These are phyloP conservation scores for Ophiognomonia clavigignenti-juglandacearum DNA, from an alignment of 2,329 filamentous ascomycete species.

Conservation along the genomic window DNA sequence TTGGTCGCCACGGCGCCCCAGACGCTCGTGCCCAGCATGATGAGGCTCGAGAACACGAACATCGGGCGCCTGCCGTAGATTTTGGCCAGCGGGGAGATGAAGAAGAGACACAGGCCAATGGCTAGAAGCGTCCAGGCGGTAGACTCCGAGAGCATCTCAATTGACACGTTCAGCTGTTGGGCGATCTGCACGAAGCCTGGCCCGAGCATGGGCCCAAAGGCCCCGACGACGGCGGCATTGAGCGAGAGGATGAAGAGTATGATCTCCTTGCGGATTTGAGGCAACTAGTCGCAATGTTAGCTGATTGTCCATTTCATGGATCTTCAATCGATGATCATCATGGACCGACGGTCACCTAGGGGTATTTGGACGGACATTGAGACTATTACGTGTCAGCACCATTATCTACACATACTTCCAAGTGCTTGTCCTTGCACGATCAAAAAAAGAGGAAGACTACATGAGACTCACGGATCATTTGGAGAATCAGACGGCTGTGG, in stretches of 20 bases:
- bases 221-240: conserved; percentile 41
- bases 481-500: conserved; percentile 1
- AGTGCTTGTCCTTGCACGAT: too few species aligned
- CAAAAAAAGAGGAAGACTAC: background rate
- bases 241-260: conserved; percentile 40
- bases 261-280: conserved; percentile 30
- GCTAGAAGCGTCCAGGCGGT: background rate
- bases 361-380: too few species aligned
- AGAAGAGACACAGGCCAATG: conserved; percentile 24
- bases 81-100: conserved; percentile 46
- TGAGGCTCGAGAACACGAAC: conserved; percentile 39
- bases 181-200: conserved; percentile 43
- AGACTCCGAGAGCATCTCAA: conserved; percentile 22
- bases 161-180: conserved; percentile 34
- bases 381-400: too few species aligned
- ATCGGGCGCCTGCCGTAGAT: conserved; percentile 45
- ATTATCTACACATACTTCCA: too few species aligned
- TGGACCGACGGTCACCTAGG: too few species aligned
- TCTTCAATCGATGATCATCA: background rate
- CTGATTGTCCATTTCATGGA: background rate
- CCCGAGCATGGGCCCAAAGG: conserved; percentile 45
- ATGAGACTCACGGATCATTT: background rate
- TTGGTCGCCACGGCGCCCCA: conserved; percentile 39
- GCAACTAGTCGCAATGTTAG: background rate
- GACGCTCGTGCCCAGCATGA: conserved; percentile 41